phyloP scores from a whole-genome alignment of 352 stramenopile species.

The Globisporangium paddicum region DNA sequence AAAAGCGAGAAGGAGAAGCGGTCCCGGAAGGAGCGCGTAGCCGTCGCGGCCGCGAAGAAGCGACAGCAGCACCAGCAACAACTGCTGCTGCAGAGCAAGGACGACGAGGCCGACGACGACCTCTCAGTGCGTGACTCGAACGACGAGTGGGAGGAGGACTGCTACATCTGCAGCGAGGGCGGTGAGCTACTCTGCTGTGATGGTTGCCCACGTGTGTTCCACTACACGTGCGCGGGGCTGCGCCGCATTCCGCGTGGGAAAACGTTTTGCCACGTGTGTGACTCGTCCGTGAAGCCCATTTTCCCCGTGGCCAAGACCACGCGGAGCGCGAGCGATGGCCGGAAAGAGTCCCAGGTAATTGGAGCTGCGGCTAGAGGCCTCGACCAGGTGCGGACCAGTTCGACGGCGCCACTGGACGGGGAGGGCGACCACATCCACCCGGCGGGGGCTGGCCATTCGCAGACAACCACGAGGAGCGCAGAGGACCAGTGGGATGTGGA shows the following conservation, averaged over 20 bases:
- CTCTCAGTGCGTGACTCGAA: conserved; percentile 37
- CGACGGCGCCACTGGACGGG: background rate
- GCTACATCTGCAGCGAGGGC: conserved; percentile 81
- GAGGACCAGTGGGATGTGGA: conserved; percentile 86
- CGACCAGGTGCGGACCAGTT: background rate
- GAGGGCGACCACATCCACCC: conserved; percentile 9
- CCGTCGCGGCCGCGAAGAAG: conserved; percentile 17
- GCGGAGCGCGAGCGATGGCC: background rate
- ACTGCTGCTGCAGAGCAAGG: conserved; percentile 44
- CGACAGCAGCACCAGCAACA: conserved; percentile 63
- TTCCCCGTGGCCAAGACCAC: conserved; percentile 28
- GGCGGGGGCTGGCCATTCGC: background rate
- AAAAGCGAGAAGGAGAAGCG: conserved; percentile 74
- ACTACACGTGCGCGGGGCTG: conserved; percentile 81
- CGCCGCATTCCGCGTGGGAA: conserved; percentile 79
- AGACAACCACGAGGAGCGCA: conserved; percentile 27
- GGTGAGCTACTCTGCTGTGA: conserved; percentile 90
- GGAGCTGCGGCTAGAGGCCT: background rate
- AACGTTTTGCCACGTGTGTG: conserved; percentile 80
- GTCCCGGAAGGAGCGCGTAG: conserved; percentile 59
- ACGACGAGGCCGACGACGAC: conserved; percentile 30
- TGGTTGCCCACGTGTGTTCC: conserved; percentile 90
- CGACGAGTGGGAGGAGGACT: conserved; percentile 89
- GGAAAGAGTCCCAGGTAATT: conserved; percentile 4
- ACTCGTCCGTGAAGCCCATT: conserved; percentile 64